Evolutionary conservation across 345 rosid genomes (phyloP).

Genomic region (Eucalyptus marginata): DNA sequence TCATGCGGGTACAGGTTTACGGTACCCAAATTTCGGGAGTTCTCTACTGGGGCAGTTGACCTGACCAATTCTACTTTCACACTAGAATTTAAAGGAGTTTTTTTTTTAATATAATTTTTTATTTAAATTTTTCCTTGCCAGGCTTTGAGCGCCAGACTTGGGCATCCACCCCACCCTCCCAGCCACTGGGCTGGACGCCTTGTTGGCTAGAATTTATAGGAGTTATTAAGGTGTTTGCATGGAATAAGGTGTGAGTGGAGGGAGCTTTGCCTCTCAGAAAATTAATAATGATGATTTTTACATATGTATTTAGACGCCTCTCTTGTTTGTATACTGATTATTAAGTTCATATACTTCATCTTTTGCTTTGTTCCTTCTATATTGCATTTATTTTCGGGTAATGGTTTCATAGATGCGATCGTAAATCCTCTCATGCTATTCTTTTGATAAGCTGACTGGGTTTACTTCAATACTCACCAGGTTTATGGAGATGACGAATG

Average conservation of each 20-base stretch:
- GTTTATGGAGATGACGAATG: slow-evolving; percentile 87
- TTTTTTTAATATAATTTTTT: background rate
- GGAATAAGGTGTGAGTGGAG: background rate
- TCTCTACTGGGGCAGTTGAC: background rate
- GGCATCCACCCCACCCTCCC: background rate
- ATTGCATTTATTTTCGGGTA: background rate
- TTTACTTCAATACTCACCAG: slow-evolving; percentile 16
- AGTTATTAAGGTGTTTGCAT: background rate
- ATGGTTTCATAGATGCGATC: background rate
- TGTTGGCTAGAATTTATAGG: background rate
- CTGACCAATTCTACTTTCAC: background rate
- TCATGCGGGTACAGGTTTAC: background rate
- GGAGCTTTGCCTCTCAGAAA: background rate
- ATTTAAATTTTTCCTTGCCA: background rate
- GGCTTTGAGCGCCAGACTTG: background rate
- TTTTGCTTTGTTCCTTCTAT: background rate
- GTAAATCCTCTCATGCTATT: background rate
- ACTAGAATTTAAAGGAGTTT: background rate
- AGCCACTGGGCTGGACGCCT: background rate
- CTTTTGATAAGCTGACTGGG: background rate
- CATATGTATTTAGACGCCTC: background rate
- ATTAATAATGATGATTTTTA: background rate
- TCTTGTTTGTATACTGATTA: background rate
- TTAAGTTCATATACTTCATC: background rate
- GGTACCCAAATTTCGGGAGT: background rate